Percentiles rank a stretch among this genome's conserved stretches.
Evolutionary conservation across 371 early-diverging fungal genomes (phyloP).

Genomic region (Syncephalastrum contaminatum): DNA sequence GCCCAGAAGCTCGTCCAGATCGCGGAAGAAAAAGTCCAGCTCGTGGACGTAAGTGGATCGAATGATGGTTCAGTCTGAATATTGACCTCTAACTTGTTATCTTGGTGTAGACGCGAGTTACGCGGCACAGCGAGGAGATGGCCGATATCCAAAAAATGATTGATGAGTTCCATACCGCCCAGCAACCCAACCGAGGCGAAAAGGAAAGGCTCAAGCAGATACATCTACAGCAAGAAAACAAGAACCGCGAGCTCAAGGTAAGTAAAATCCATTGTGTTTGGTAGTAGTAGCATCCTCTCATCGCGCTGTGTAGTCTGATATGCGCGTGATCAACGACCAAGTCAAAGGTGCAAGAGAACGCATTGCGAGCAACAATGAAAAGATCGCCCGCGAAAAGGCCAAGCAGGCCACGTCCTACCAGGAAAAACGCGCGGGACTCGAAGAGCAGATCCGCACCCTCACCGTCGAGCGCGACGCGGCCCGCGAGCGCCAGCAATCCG

Average conservation of each 20-base stretch:
- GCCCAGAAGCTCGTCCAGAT: background rate
- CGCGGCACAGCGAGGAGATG: no score
- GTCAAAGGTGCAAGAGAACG: conserved; percentile 18
- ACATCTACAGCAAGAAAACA: conserved; percentile 12
- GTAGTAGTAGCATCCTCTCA: no score
- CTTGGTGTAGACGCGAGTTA: no score
- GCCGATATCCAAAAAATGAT: no score
- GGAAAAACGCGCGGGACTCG: conserved; percentile 3
- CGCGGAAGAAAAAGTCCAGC: background rate
- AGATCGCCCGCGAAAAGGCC: conserved; percentile 25
- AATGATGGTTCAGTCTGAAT: background rate
- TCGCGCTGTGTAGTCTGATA: conserved; percentile 14
- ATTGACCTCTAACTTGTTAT: no score
- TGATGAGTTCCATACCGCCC: no score
- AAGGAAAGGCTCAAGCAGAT: conserved; percentile 4
- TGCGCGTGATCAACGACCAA: conserved; percentile 19
- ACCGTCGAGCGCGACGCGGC: conserved; percentile 6
- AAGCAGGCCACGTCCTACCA: conserved; percentile 22
- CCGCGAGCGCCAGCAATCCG: conserved; percentile 15
- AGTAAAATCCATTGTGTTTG: no score
- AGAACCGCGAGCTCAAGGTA: conserved; percentile 7
- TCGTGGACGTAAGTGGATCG: conserved; percentile 2
- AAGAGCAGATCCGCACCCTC: no score
- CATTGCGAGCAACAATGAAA: conserved; percentile 22
- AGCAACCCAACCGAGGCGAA: conserved; percentile 4